Percentiles rank a stretch among this genome's conserved stretches.
Evolutionary conservation across 75 land plant genomes (phyloP).

Genomic region (Isoetes taiwanensis): DNA sequence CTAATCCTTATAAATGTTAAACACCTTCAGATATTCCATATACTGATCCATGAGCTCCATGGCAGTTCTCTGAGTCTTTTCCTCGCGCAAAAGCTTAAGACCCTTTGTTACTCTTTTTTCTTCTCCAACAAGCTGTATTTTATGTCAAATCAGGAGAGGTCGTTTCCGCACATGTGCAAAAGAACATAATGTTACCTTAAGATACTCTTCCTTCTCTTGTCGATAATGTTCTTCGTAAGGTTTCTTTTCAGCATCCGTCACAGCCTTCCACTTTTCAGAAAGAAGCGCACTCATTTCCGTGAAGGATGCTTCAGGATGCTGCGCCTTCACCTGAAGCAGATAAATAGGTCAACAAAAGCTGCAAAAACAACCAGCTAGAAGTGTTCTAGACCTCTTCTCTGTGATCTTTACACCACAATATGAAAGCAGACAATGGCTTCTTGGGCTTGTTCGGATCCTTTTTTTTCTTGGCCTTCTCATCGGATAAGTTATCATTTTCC

Average conservation of each 20-base stretch:
- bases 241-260: conserved; percentile 66
- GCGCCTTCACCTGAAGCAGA: conserved; percentile 41
- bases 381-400: conserved; percentile 47
- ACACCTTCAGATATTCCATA: conserved; percentile 48
- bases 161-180: not conserved
- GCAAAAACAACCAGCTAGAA: not conserved
- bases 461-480: conserved; percentile 32
- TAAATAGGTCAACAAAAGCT: not conserved
- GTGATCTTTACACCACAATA: conserved; percentile 78
- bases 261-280: conserved; percentile 68
- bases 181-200: conserved; percentile 14
- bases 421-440: conserved; percentile 58
- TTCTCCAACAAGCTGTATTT: conserved; percentile 48
- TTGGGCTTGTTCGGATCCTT: conserved; percentile 28
- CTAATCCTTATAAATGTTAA: not conserved
- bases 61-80: conserved; percentile 68
- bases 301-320: conserved; percentile 48
- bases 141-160: not conserved
- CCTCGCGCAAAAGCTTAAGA: conserved; percentile 64
- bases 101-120: conserved; percentile 78
- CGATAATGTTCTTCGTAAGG: conserved; percentile 80
- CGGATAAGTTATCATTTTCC: conserved; percentile 35
- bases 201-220: conserved; percentile 52
- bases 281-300: conserved; percentile 54
- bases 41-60: conserved; percentile 78